Conservation (phyloP, 257 asterid species). For the Gentiana straminea region DNA sequence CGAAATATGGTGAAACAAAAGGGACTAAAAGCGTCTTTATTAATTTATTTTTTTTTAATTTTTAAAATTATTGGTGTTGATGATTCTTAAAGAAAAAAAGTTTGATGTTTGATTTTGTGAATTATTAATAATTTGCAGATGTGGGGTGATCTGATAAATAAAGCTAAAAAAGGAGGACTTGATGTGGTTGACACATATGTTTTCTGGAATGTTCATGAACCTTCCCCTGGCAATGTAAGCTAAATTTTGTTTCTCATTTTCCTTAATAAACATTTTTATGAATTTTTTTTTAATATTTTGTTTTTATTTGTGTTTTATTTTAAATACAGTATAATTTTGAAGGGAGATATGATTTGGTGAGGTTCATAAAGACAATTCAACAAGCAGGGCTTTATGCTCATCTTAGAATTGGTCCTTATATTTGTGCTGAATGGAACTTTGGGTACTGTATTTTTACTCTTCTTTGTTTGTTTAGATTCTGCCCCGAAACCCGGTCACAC, state of each 20-base stretch:
- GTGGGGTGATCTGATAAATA: conserved; percentile 83
- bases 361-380: conserved; percentile 69
- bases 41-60: not conserved
- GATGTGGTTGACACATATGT: conserved; percentile 84
- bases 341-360: conserved; percentile 80
- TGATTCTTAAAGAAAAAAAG: not conserved
- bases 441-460: conserved; percentile 35
- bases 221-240: conserved; percentile 63
- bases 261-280: not conserved
- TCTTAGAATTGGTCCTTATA: conserved; percentile 90
- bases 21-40: not conserved
- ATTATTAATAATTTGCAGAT: conserved; percentile 27
- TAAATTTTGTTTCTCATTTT: conserved; percentile 11
- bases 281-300: not conserved
- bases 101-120: conserved; percentile 11
- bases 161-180: conserved; percentile 86
- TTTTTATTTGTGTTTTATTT: conserved; percentile 2
- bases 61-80: not conserved
- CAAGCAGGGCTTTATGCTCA: conserved; percentile 79
- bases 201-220: conserved; percentile 90
- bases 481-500: not conserved
- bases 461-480: conserved; percentile 15
- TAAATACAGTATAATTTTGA: conserved; percentile 67
- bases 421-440: conserved; percentile 92
- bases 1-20: no score